Percentiles rank a stretch among this genome's conserved stretches.
phyloP scores from a whole-genome alignment of 2,329 filamentous ascomycete genomes.

The Xylaria multiplex region DNA sequence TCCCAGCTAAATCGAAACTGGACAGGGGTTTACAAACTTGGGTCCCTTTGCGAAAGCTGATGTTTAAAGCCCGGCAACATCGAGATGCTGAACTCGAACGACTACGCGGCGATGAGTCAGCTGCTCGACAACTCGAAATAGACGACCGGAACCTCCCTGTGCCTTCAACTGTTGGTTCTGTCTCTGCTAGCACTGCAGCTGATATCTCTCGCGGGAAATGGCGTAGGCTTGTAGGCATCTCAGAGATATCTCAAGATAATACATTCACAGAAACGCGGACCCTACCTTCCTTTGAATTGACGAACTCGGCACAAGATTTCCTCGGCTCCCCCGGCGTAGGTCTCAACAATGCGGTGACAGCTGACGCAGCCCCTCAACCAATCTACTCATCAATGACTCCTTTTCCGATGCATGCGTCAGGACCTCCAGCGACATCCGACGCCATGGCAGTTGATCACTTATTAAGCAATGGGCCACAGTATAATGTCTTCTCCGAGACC shows the following conservation, averaged over 20 bases:
- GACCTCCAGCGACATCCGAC: background rate
- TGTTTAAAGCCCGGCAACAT: conserved; percentile 52
- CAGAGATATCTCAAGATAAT: background rate
- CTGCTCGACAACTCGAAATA: conserved; percentile 45
- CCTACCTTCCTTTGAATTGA: background rate
- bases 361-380: background rate
- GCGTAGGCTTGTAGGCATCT: conserved; percentile 45
- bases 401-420: background rate
- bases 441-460: conserved; percentile 13
- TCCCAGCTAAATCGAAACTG: conserved; percentile 41
- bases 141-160: conserved; percentile 44
- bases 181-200: conserved; percentile 38
- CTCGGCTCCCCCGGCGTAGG: background rate
- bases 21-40: conserved; percentile 51
- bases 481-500: conserved; percentile 14
- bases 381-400: background rate
- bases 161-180: conserved; percentile 48
- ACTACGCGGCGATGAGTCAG: conserved; percentile 45
- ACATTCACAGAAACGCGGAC: background rate
- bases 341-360: background rate
- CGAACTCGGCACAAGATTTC: background rate
- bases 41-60: conserved; percentile 54
- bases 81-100: conserved; percentile 51
- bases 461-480: background rate
- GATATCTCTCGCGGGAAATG: conserved; percentile 49